phyloP scores from a whole-genome alignment of 768 basidiomycete genomes.

The Mycena leptocephala region DNA sequence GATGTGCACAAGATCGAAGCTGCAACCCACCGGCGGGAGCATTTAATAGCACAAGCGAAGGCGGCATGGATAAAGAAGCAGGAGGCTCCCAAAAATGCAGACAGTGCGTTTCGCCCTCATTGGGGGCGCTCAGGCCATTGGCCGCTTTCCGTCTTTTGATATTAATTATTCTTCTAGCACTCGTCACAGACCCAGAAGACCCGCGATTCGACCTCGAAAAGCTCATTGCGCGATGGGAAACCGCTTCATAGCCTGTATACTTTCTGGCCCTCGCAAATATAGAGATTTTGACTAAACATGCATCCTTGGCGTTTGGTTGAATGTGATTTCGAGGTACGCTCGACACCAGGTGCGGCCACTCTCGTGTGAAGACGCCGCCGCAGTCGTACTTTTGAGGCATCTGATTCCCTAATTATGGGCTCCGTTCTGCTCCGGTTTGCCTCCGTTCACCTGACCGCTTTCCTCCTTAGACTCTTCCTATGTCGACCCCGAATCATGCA shows the following conservation, averaged over 20 bases:
- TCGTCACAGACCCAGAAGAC: constrained; percentile 92
- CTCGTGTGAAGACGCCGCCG: not conserved
- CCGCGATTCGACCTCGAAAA: constrained; percentile 98
- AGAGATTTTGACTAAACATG: constrained; percentile 26
- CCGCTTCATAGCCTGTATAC: constrained; percentile 34
- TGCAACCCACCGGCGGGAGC: constrained; percentile 81
- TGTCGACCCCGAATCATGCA: constrained; percentile 43
- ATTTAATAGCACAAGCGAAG: constrained; percentile 89
- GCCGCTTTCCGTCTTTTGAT: constrained; percentile 16
- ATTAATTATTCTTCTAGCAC: constrained; percentile 4
- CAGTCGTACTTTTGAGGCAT: not conserved
- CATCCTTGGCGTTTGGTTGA: not conserved
- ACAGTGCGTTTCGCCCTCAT: constrained; percentile 64
- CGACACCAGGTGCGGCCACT: not conserved
- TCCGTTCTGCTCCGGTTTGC: not conserved
- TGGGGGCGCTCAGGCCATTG: not conserved
- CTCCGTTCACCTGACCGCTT: constrained; percentile 20
- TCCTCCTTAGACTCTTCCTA: not conserved
- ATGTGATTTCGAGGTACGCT: constrained; percentile 22
- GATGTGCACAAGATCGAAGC: constrained; percentile 84
- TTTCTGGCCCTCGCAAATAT: constrained; percentile 29
- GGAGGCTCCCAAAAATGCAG: constrained; percentile 63
- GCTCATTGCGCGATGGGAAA: constrained; percentile 81
- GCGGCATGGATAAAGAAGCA: constrained; percentile 92
- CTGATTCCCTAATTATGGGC: not conserved